Base-by-base conservation (phyloP, 305 asterid genomes). In the Fraxinus floribunda region DNA sequence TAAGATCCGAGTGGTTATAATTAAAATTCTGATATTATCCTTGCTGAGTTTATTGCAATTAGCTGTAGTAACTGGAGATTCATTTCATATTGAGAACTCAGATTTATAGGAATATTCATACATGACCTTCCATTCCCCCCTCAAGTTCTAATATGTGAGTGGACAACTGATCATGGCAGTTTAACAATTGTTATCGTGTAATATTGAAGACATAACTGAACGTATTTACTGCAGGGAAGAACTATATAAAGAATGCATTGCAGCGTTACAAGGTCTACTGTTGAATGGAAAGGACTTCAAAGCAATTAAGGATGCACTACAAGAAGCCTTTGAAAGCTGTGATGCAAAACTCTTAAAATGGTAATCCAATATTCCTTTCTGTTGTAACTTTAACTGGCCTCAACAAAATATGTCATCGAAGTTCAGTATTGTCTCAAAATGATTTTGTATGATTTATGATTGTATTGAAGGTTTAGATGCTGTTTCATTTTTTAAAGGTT, bases 401-500 rank as follows among this genome's bases (percentile, higher is more conserved):
- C 29, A 20, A 60, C 74, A 10, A 80, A 44, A 76, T 75, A 29
- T 82, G 77, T 9, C 9, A 38, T 79, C 1, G 11, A 84, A 71
- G 13, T 34, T 18, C 24, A 46, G 30, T 70, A 24, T 82, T 81
- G 87, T 85, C 86, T 84, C 86, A 82, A 80, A 86, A 84, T 86
- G 86, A 79, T 86, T 90, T 85, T 81, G 72, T 83, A 84, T 84
- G 84, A 62, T 86, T 80, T 79, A 70, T 88, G 88, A 89, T 86
- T 88, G 88, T 83, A 84, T 88, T 91, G 93, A 92, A 89, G 93
- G 91, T 89, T 88, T 80, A 82, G 91, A 82, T 73, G 91, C 84
- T 88, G 83, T 88, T 94, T 92, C 90, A 83, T 92, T 92, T 92
- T 93, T 93, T 91, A 80, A 92, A 94, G 98, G 97, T 98, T 96